Evolutionary conservation across 169 alveolate species (phyloP).

Genomic region (Toxoplasma gondii): DNA sequence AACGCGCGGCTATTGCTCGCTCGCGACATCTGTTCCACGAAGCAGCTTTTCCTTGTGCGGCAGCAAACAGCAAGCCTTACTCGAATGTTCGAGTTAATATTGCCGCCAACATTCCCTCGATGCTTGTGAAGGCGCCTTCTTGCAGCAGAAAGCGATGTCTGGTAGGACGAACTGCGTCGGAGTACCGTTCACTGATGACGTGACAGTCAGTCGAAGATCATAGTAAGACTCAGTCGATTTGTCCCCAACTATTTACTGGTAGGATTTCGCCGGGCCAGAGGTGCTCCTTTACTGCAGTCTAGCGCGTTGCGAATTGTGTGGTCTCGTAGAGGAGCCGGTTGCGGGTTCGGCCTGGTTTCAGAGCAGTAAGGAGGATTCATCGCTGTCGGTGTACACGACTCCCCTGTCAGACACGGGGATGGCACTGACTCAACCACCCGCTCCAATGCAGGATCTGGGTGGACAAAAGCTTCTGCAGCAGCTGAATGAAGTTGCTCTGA

Average conservation of each 20-base stretch:
- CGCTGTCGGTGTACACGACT: not conserved
- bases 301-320: not conserved
- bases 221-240: no score
- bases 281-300: not conserved
- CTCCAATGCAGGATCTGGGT: not conserved
- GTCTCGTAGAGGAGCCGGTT: not conserved
- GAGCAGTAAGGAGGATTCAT: slow-evolving; percentile 29
- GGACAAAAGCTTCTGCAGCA: not conserved
- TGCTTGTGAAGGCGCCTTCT: no score
- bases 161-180: no score
- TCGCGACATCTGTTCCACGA: no score
- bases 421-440: not conserved
- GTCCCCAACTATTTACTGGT: not conserved
- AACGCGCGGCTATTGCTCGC: no score
- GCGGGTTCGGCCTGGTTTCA: slow-evolving; percentile 26
- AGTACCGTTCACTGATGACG: no score
- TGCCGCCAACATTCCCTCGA: no score
- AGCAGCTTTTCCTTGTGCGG: no score
- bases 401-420: slow-evolving; percentile 16
- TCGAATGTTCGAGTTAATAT: no score
- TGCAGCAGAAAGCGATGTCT: no score
- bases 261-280: not conserved
- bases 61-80: no score
- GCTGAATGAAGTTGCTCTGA: not conserved
- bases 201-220: no score